phyloP scores from a whole-genome alignment of 768 basidiomycete genomes.

The Albatrellus ellisii region DNA sequence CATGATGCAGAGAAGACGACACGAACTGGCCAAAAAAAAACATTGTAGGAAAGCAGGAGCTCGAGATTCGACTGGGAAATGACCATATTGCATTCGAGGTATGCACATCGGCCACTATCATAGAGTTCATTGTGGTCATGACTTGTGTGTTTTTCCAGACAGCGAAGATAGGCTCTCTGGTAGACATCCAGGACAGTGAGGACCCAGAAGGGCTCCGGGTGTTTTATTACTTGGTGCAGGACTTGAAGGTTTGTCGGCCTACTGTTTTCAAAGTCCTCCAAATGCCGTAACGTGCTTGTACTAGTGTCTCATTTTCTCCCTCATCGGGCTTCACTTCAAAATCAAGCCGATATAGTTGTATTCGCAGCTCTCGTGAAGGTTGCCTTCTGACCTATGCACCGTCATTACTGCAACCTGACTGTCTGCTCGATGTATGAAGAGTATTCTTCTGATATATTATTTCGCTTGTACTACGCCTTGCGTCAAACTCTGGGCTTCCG shows the following conservation, averaged over 20 bases:
- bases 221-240: constrained; percentile 98
- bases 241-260: constrained; percentile 60
- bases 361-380: neutral
- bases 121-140: neutral
- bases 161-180: constrained; percentile 93
- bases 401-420: neutral
- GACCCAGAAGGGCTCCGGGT: constrained; percentile 96
- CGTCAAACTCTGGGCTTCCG: neutral
- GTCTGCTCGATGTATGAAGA: neutral
- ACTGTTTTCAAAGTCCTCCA: neutral
- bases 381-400: neutral
- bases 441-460: neutral
- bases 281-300: neutral
- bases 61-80: constrained; percentile 88
- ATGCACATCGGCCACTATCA: constrained; percentile 13
- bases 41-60: constrained; percentile 95
- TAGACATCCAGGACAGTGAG: constrained; percentile 93
- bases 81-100: constrained; percentile 98
- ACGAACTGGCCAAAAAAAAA: constrained; percentile 98
- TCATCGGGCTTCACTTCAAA: constrained; percentile 99
- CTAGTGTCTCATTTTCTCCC: constrained; percentile 94
- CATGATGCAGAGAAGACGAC: constrained; percentile 78
- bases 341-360: constrained; percentile 85
- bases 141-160: constrained; percentile 41
- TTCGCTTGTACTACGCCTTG: neutral